Evolutionary conservation across 2,329 filamentous ascomycete genomes (phyloP).

Genomic region (Ceratocystis smalleyi): DNA sequence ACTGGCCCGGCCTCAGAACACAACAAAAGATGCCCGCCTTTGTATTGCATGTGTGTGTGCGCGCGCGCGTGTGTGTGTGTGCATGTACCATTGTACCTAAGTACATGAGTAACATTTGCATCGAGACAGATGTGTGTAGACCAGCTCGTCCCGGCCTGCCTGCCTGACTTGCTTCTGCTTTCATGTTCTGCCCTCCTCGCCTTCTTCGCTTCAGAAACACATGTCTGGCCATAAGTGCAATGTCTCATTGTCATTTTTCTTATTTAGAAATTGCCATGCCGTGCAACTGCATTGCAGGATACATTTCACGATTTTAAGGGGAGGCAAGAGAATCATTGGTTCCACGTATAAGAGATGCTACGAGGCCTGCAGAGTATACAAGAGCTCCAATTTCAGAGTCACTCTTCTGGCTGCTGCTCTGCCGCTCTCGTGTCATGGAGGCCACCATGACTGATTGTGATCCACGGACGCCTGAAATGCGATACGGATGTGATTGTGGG

Average conservation of each 20-base stretch:
- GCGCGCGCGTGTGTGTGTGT: background rate
- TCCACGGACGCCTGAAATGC: background rate
- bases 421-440: background rate
- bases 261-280: background rate
- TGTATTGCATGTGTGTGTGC: background rate
- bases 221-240: background rate
- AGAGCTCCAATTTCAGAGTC: background rate
- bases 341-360: background rate
- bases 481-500: background rate
- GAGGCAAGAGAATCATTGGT: background rate
- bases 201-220: background rate
- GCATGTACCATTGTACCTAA: background rate
- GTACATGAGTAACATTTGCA: background rate
- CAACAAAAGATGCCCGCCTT: background rate
- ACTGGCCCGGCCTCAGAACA: background rate
- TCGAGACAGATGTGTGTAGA: too few relatives aligned
- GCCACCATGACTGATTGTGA: background rate
- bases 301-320: background rate
- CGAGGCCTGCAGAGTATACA: too few relatives aligned
- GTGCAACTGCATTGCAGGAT: conserved; percentile 1
- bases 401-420: background rate
- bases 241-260: background rate
- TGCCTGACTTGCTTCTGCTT: background rate
- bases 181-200: background rate
- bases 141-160: too few relatives aligned